Evolutionary conservation across 2,329 filamentous ascomycete genomes (phyloP).

Genomic region (Botryotinia globosa): DNA sequence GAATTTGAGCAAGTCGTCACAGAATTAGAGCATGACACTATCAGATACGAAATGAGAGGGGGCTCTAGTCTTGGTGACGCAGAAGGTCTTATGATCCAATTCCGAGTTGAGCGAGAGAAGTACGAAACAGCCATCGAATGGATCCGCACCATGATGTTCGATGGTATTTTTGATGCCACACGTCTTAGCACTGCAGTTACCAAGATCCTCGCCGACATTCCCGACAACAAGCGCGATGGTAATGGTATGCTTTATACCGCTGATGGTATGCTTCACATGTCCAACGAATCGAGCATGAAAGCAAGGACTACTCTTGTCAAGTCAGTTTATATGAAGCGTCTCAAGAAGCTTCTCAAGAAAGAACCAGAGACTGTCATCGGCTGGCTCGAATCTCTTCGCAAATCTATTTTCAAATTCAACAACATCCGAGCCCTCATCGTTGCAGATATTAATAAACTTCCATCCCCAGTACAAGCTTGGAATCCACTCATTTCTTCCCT

Average conservation of each 20-base stretch:
- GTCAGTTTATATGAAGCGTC: constrained; percentile 79
- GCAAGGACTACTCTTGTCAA: constrained; percentile 82
- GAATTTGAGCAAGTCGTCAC: constrained; percentile 92
- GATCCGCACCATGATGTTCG: constrained; percentile 82
- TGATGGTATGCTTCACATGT: constrained; percentile 76
- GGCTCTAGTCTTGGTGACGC: constrained; percentile 69
- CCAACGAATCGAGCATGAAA: constrained; percentile 71
- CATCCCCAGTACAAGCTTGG: constrained; percentile 77
- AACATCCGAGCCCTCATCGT: constrained; percentile 86
- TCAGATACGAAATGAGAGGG: constrained; percentile 73
- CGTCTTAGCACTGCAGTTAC: constrained; percentile 63
- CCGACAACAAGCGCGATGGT: constrained; percentile 86
- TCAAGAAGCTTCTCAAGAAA: constrained; percentile 76
- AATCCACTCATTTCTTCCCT: constrained; percentile 49
- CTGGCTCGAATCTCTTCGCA: constrained; percentile 74
- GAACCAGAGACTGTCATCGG: constrained; percentile 71
- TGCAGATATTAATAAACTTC: constrained; percentile 72
- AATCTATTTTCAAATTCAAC: constrained; percentile 72
- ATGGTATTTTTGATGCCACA: constrained; percentile 78
- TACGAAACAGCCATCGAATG: constrained; percentile 79
- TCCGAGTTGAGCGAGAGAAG: constrained; percentile 85
- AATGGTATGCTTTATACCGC: constrained; percentile 62
- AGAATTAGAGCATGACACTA: constrained; percentile 85
- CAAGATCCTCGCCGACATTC: constrained; percentile 87
- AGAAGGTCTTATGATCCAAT: constrained; percentile 76